Conservation (phyloP, 2,329 filamentous ascomycete species). For the Alternaria arbusti region DNA sequence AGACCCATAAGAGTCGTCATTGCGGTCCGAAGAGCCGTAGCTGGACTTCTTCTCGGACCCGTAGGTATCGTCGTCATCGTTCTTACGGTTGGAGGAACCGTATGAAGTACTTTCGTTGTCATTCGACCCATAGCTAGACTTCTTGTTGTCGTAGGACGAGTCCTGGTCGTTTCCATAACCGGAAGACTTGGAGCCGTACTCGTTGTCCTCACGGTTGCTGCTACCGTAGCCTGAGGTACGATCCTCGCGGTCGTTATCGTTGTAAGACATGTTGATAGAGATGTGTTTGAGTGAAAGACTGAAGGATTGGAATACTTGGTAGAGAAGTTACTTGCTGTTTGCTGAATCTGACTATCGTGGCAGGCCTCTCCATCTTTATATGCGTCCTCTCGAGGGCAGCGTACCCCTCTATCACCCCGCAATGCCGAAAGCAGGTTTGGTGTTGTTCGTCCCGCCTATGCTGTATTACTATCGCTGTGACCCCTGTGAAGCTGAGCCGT, state of each 20-base stretch:
- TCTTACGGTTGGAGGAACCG: neutral
- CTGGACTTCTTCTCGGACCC: slow-evolving; percentile 2
- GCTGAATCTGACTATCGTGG: neutral
- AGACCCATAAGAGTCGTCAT: slow-evolving; percentile 15
- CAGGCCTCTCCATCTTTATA: neutral
- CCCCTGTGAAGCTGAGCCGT: slow-evolving; percentile 7
- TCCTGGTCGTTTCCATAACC: slow-evolving; percentile 13
- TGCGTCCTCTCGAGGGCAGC: neutral
- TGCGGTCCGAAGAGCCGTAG: slow-evolving; percentile 7
- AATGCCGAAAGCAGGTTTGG: slow-evolving; percentile 4
- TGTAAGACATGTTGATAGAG: slow-evolving; percentile 13
- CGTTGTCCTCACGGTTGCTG: slow-evolving; percentile 8
- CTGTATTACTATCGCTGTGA: neutral
- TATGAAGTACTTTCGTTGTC: neutral
- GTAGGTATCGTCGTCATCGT: slow-evolving; percentile 9
- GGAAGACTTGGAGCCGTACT: slow-evolving; percentile 9
- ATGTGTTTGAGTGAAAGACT: neutral
- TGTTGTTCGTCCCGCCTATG: neutral
- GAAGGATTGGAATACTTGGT: neutral
- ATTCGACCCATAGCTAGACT: slow-evolving; percentile 11
- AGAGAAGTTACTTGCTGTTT: neutral
- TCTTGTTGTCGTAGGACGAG: slow-evolving; percentile 5
- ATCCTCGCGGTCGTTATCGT: slow-evolving; percentile 8
- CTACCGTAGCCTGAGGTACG: slow-evolving; percentile 9
- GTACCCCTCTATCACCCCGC: slow-evolving; percentile 7